Evolutionary conservation across 1,284 basidiomycete species (phyloP), one percentile per base, ranked within the genome.

Genomic region (Pyrrhoderma noxium): DNA sequence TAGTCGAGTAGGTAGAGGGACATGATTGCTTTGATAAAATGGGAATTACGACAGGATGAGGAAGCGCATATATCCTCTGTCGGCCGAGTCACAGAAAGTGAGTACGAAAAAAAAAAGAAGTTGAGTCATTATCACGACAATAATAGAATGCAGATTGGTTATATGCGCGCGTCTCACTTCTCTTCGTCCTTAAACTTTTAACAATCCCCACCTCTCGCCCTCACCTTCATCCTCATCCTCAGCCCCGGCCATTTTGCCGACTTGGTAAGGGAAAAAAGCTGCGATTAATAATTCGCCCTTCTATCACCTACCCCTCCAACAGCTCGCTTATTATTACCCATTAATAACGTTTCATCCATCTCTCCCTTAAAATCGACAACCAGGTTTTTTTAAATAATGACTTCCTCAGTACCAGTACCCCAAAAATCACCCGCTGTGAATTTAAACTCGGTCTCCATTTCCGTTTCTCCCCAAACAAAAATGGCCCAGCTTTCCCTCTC

Each of bases 1-100:
- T 97, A 96, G 67, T 97, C 94, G 60, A 97, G 84, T 59, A 97
- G 79, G 70, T 85, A 96, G 57, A 95, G 82, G 52, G 70, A 74
- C 82, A 85, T 85, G n/a, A n/a, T n/a, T n/a, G 14, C 23, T 21
- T 31, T 2, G 22, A n/a, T 31, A 19, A n/a, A 18, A 43, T 19
- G 21, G 14, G 25, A 9, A 50, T 35, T n/a, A n/a, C n/a, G n/a
- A 34, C 34, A 34, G 19, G 42, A 31, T 41, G 27, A 51, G 49
- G 40, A 45, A 34, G 39, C 41, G 19, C 47, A 36, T 43, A 39
- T 37, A 51, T 47, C 56, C 19, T 42, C 38, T 25, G 25, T 31
- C 34, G 45, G 34, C 23, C 34, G 23, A 46, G n/a, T 31, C 25
- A 37, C 16, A 38, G 19, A 42, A 18, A 18, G 25, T 42, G 8